Base-by-base conservation (phyloP, 257 asterid species). In the Jacaranda mimosifolia region DNA sequence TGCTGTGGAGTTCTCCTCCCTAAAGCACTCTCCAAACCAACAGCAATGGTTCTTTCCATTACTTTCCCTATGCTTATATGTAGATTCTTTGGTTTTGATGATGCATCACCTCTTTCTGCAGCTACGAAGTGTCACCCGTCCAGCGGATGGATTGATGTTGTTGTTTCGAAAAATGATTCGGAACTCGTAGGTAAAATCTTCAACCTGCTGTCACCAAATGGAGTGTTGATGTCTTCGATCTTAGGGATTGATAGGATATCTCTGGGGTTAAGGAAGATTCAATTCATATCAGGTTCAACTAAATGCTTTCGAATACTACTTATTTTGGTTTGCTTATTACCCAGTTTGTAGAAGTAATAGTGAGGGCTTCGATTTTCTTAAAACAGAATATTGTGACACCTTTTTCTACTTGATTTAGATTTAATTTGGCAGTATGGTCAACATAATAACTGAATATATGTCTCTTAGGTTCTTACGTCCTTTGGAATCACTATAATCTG, bases 271-370 rank as follows among this genome's bases (percentile, higher is more conserved):
- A 82, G 83, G 97, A 85, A 90, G 93, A 89, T 85, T 68, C 88
- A 62, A 32, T 45, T 70, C 92, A 8, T 86, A 72, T 73, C 96
- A 90, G 84, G 90, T 95, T 84, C 97, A 93, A 63, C 85, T 95
- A 85, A 93, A 88, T 88, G 94, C 93, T 48, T 89, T 95, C 32
- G 99, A 95, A 80, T 95, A 95, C 85, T 95, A 86, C 92, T 72
- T 90, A 86, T 93, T 95, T 72, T 95, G 99, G 99, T 90, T 93
- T 88, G 92, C 91, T 4, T 95, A 93, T 80, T 90, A 83, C 85
- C 97, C 97, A 75, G 93, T 95, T 76, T 95, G 93, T 86, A 84
- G 93, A 80, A 96, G 97, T 70, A 90, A 86, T 62, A 84, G 85
- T 74, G 97, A 90, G 83, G 89, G 87, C 52, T 77, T 86, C 4